A percentile compares a stretch with the other conserved stretches of the same genome.
phyloP scores from a whole-genome alignment of 1,284 basidiomycete genomes.

The Trametes hirsuta region DNA sequence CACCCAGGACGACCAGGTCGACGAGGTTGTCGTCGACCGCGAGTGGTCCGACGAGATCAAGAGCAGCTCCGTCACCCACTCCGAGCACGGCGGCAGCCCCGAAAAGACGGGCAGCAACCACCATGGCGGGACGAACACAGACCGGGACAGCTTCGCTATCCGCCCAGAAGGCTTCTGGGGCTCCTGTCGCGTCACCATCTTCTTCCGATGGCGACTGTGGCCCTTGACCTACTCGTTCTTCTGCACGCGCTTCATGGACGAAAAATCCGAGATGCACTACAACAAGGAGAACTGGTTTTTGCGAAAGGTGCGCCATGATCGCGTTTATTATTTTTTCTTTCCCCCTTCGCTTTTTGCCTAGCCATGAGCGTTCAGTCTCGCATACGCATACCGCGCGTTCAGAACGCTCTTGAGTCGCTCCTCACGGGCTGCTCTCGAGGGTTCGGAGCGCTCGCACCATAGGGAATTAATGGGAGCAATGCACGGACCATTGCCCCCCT shows the following conservation, averaged over 20 bases:
- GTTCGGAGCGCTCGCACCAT: too few species aligned
- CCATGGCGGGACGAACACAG: conserved; percentile 37
- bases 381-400: too few species aligned
- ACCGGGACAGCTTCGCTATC: conserved; percentile 35
- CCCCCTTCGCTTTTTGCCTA: not conserved
- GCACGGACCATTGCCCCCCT: too few species aligned
- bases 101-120: conserved; percentile 49
- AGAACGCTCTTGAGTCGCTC: too few species aligned
- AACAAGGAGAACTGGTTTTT: conserved; percentile 54
- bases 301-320: conserved; percentile 42
- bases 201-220: conserved; percentile 46
- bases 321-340: not conserved
- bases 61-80: conserved; percentile 48
- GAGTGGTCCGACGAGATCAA: conserved; percentile 62
- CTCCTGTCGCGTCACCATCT: conserved; percentile 32
- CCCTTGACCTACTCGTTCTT: conserved; percentile 53
- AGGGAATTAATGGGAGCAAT: too few species aligned
- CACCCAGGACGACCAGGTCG: conserved; percentile 47
- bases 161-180: conserved; percentile 39
- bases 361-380: too few species aligned
- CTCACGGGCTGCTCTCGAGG: too few species aligned
- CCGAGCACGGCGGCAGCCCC: conserved; percentile 50
- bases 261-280: conserved; percentile 63
- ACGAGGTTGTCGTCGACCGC: conserved; percentile 76
- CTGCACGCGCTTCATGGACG: conserved; percentile 56